A percentile compares a stretch with the other conserved stretches of the same genome.
phyloP scores from a whole-genome alignment of 257 asterid genomes.

The Solanum infundibuliforme region DNA sequence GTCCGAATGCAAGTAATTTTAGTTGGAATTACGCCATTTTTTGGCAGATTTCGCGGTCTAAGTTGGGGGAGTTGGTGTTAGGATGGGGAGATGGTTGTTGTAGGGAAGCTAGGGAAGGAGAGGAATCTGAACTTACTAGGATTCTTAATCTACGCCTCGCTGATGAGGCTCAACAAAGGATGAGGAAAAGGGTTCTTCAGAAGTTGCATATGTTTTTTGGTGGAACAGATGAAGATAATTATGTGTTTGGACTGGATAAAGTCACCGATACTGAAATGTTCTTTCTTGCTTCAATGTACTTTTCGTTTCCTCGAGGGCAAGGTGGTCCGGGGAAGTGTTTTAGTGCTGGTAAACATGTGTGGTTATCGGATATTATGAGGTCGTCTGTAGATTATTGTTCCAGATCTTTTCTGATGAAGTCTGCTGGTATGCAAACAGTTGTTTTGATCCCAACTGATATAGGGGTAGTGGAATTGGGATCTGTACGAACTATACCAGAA shows the following conservation, averaged over 20 bases:
- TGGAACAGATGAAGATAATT: constrained; percentile 68
- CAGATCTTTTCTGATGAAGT: constrained; percentile 67
- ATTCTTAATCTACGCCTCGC: constrained; percentile 40
- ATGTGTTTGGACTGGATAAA: constrained; percentile 69
- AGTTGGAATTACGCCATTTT: constrained; percentile 85
- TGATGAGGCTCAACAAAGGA: constrained; percentile 68
- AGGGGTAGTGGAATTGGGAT: constrained; percentile 89
- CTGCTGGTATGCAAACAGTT: constrained; percentile 74
- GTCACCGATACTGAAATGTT: constrained; percentile 92
- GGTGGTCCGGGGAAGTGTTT: constrained; percentile 87
- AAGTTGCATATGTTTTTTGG: constrained; percentile 66
- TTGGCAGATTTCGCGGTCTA: constrained; percentile 90
- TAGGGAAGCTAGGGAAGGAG: constrained; percentile 62
- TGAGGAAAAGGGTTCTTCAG: constrained; percentile 81
- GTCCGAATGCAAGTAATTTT: constrained; percentile 39
- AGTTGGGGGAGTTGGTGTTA: constrained; percentile 64
- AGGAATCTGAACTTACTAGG: constrained; percentile 49
- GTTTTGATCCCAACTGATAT: constrained; percentile 72
- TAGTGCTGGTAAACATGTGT: constrained; percentile 43
- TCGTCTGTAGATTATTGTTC: constrained; percentile 48
- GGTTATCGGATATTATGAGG: constrained; percentile 50
- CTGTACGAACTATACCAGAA: constrained; percentile 63
- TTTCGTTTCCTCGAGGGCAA: constrained; percentile 60
- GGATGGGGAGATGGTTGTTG: constrained; percentile 99
- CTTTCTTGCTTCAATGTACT: constrained; percentile 89